phyloP scores from a whole-genome alignment of 495 filamentous ascomycete genomes.

The Haplographium delicatum region DNA sequence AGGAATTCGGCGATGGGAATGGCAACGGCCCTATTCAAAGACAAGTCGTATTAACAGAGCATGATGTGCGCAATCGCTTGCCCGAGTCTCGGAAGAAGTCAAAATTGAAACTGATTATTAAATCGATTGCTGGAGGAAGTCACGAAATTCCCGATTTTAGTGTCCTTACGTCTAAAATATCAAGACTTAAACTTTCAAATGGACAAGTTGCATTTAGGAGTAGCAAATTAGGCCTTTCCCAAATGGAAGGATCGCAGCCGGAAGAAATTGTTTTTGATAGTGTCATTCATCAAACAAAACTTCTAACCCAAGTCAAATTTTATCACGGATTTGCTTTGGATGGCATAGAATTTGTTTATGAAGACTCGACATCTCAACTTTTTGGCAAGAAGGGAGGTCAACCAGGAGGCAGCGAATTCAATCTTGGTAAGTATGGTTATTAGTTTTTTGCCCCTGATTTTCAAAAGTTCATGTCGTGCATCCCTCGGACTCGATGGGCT shows the following conservation, averaged over 20 bases:
- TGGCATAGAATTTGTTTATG: constrained; percentile 89
- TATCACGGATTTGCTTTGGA: constrained; percentile 77
- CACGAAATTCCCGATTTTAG: constrained; percentile 69
- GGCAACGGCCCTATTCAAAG: constrained; percentile 54
- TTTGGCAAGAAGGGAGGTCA: constrained; percentile 84
- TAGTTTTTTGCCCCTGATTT: background rate
- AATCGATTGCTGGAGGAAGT: constrained; percentile 67
- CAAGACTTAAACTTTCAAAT: constrained; percentile 69
- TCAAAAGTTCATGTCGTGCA: background rate
- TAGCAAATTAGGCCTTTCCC: constrained; percentile 67
- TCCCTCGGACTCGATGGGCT: no score
- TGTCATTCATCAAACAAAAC: constrained; percentile 60
- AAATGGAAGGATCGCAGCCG: constrained; percentile 64
- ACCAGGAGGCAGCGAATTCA: constrained; percentile 68
- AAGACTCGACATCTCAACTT: constrained; percentile 79
- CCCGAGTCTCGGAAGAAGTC: constrained; percentile 66
- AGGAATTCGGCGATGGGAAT: constrained; percentile 68
- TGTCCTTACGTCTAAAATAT: constrained; percentile 61
- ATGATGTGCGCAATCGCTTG: constrained; percentile 64
- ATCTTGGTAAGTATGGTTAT: constrained; percentile 56
- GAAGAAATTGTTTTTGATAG: constrained; percentile 73
- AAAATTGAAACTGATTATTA: constrained; percentile 63
- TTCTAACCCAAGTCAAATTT: constrained; percentile 68
- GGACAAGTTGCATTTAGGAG: constrained; percentile 71
- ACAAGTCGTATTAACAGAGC: constrained; percentile 68